Base-by-base conservation (phyloP, 2,329 filamentous ascomycete genomes). In the Parafenestella ontariensis region DNA sequence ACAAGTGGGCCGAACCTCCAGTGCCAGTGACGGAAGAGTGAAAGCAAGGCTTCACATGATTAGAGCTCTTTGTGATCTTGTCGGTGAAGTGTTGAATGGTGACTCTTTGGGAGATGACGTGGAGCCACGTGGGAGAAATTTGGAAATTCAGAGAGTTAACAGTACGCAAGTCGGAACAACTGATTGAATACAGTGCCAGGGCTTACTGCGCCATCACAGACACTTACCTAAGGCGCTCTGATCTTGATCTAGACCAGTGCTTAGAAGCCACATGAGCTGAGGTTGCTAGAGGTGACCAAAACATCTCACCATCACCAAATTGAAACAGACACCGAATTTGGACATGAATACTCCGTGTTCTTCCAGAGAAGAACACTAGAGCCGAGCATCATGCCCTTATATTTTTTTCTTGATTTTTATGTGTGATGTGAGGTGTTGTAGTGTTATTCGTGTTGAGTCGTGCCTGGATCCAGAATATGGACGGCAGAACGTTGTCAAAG, bases 341-440 rank as follows among this genome's bases (percentile, higher is more conserved):
- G 68, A 67, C 71, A 71, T 66, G 56, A 65, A 66, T 54, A 71
- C 69, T 54, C 64, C 58, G 53, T 54, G 54, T 53, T 54, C 43
- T 47, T 37, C 34, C 13, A 42, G 56, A 33, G 43, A 45, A 44
- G 26, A 40, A 42, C 44, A 46, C 50, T 34, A 59, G 61, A 63
- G 65, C 54, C 46, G 65, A 70, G 68, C 64, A 66, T 66, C 57
- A 71, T 71, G 68, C 68, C 71, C 68, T 68, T 65, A 68, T 66
- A 60, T 72, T 73, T 73, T 73, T 73, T 52, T 59, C 52, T 64
- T 53, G 43, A 47, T 67, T 68, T 66, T 66, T 61, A 59, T 53
- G 39, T 59, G 46, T 57, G 42, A 52, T 54, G 33, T 54, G 46
- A 58, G 45, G 49, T 66, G 61, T 52, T 56, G 62, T 56, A 55